phyloP scores from a whole-genome alignment of 2,329 filamentous ascomycete genomes.

The Fusarium siculi region DNA sequence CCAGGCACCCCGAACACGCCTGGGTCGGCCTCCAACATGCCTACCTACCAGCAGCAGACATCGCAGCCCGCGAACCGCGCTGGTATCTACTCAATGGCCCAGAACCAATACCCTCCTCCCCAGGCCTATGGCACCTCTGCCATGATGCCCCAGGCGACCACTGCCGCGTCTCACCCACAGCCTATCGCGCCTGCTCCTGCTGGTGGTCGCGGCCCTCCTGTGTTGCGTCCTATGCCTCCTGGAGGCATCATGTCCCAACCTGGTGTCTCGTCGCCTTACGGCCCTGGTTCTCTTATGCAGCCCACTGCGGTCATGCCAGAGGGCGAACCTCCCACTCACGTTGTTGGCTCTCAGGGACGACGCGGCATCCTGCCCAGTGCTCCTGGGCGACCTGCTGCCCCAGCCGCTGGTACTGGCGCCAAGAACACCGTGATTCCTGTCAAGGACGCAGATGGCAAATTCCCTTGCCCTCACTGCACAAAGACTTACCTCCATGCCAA shows the following conservation, averaged over 20 bases:
- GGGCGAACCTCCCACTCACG: constrained; percentile 80
- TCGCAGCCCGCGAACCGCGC: constrained; percentile 60
- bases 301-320: constrained; percentile 66
- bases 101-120: constrained; percentile 64
- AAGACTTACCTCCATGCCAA: constrained; percentile 98
- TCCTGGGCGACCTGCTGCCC: constrained; percentile 83
- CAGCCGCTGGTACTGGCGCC: constrained; percentile 73
- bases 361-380: constrained; percentile 92
- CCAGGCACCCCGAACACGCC: constrained; percentile 72
- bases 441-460: constrained; percentile 98
- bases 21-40: constrained; percentile 63
- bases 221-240: constrained; percentile 76
- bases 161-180: constrained; percentile 76
- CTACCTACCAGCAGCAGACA: constrained; percentile 64
- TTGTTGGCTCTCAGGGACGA: constrained; percentile 93
- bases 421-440: constrained; percentile 89
- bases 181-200: constrained; percentile 78
- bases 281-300: constrained; percentile 66
- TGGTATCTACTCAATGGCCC: constrained; percentile 65
- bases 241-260: constrained; percentile 70
- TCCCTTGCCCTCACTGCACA: constrained; percentile 96
- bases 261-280: constrained; percentile 69
- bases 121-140: constrained; percentile 65
- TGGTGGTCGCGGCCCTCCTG: constrained; percentile 66
- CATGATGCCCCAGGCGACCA: constrained; percentile 75